Percentiles rank a stretch among this genome's conserved stretches.
Evolutionary conservation across 768 basidiomycete genomes (phyloP).

Genomic region (Xerocomus potaroensis): DNA sequence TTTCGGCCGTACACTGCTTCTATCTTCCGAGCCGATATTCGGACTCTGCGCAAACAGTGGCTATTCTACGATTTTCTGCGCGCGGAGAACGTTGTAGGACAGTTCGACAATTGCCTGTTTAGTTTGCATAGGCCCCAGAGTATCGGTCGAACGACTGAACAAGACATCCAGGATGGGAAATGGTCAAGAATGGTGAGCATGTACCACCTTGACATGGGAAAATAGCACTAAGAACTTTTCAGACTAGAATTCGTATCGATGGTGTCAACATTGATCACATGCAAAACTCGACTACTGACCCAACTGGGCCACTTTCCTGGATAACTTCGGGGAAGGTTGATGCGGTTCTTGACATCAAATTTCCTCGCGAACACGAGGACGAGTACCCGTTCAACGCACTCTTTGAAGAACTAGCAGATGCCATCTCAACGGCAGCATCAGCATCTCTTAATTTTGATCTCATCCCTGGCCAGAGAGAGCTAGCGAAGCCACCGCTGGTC

Average conservation of each 20-base stretch:
- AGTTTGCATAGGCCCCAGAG: conserved; percentile 96
- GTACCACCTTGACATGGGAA: background rate
- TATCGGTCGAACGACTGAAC: conserved; percentile 85
- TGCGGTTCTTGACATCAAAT: conserved; percentile 96
- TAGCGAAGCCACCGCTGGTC: conserved; percentile 81
- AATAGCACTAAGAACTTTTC: conserved; percentile 1
- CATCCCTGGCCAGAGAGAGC: conserved; percentile 83
- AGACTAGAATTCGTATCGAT: conserved; percentile 96
- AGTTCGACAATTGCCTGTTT: conserved; percentile 96
- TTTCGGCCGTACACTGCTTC: conserved; percentile 92
- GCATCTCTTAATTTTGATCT: conserved; percentile 46
- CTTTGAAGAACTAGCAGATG: conserved; percentile 87
- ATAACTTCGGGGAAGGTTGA: conserved; percentile 96
- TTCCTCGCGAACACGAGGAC: conserved; percentile 77
- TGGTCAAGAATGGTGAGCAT: conserved; percentile 82
- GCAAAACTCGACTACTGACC: conserved; percentile 74
- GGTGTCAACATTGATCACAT: conserved; percentile 96
- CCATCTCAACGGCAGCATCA: conserved; percentile 62
- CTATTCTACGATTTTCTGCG: conserved; percentile 88
- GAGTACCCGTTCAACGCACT: conserved; percentile 72
- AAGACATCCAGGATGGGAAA: conserved; percentile 75
- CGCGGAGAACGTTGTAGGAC: conserved; percentile 94
- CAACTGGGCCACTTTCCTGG: conserved; percentile 89
- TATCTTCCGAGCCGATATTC: conserved; percentile 90
- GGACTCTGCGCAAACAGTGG: conserved; percentile 86